Evolutionary conservation across 192 early-diverging fungal species (phyloP), one percentile per base, ranked within the genome.

Genomic region (Mycoemilia scoparia): DNA sequence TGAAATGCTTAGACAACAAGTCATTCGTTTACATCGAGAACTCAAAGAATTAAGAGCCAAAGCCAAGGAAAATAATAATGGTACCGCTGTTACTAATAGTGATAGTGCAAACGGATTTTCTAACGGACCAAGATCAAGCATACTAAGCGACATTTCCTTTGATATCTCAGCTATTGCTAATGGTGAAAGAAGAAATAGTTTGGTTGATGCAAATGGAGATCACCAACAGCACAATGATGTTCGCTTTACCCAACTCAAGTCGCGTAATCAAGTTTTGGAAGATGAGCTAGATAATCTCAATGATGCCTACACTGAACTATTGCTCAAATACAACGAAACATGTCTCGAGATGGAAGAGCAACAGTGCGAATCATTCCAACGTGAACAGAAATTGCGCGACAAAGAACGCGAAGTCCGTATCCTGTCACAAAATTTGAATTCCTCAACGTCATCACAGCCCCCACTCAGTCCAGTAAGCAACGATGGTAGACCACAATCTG

Each of bases 1-100:
- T n/a, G 76, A 79, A 32, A 49, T 73, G 34, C 54, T 84, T 38
- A 72, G 75, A 21, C 45, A 55, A 7, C 54, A 71, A 39, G 72
- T 84, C 16, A 54, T 58, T 24, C 69, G 72, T 27, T 64, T 84
- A 25, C 71, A 69, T 34, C 27, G 27, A 21, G 69, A 80, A 29
- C 50, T 81, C 18, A 60, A 52, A 17, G 13, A 32, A 10, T 45
- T 73, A 13, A 29, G 34, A 3, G 38, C 44, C 21, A 32, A 33
- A 14, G 34, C 55, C 47, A 40, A 44, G 23, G 28, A 13, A 29
- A 23, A 10, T 7, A 20, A 28, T 4, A 5, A 20, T 38, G 8
- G 38, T 24, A 7, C 39, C 24, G 14, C 24, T n/a, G 14, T 28
- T 21, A 2, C 25, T 15, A n/a, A n/a, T n/a, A n/a, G n/a, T n/a